Conservation (phyloP, 108 stramenopile genomes). For the Cyclotella baltica region DNA sequence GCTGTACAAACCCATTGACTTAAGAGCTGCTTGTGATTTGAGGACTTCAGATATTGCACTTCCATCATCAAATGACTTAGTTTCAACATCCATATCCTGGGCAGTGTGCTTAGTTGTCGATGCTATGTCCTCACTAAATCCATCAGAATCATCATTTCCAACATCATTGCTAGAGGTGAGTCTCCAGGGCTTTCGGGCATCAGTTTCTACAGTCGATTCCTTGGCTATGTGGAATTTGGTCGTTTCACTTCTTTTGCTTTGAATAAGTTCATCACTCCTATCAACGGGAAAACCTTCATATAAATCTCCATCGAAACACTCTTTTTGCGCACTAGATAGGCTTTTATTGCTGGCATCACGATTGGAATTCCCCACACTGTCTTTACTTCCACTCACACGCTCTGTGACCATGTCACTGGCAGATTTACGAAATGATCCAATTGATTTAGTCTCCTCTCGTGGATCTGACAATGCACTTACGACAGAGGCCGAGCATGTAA, state of each 20-base stretch:
- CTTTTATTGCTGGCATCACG: not conserved
- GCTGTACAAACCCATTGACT: constrained; percentile 28
- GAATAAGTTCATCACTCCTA: not conserved
- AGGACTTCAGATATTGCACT: constrained; percentile 32
- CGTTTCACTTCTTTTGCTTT: constrained; percentile 1
- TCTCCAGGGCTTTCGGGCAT: constrained; percentile 44
- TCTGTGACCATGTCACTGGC: constrained; percentile 21
- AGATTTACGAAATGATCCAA: constrained; percentile 14
- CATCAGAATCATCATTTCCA: not conserved
- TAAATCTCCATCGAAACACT: constrained; percentile 19
- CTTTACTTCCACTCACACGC: constrained; percentile 11
- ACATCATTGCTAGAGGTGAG: constrained; percentile 12
- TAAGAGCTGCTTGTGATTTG: constrained; percentile 35
- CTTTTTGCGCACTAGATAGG: constrained; percentile 17
- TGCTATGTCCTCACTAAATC: not conserved
- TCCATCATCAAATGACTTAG: constrained; percentile 20
- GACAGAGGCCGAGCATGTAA: constrained; percentile 4
- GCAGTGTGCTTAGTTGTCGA: not conserved
- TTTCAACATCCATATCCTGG: not conserved
- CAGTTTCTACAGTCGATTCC: constrained; percentile 24
- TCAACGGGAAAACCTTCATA: constrained; percentile 44
- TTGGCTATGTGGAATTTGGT: not conserved
- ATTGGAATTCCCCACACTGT: not conserved
- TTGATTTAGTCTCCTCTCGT: constrained; percentile 8
- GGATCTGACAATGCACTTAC: constrained; percentile 12